Evolutionary conservation across 2,329 filamentous ascomycete species (phyloP), one percentile per base, ranked within the genome.

Genomic region (Sporothrix luriei): DNA sequence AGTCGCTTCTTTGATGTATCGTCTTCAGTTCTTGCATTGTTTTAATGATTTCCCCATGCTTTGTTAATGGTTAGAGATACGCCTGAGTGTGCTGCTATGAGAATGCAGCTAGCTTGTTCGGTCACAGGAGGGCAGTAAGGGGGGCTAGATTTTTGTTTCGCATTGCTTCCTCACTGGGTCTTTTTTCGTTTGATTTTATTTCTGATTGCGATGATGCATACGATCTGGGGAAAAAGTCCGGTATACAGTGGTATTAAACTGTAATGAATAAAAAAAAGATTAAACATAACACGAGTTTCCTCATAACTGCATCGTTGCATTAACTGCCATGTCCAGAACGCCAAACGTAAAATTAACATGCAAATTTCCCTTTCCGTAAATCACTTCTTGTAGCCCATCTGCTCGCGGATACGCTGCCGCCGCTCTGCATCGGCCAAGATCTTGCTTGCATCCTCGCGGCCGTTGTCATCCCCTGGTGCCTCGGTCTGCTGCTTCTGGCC

Each of bases 371-470:
- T 26, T 26, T 21, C 16, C 16, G 16, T n/a, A 13, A 13, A 43
- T 38, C 69, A 73, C 71, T 51, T 70, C 57, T 76, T 73, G 55
- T 73, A 76, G 10, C 77, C 78, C 66, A 80, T 66, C 14, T 74
- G 73, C 38, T 79, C 74, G 26, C 81, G 76, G 61, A 82, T 78
- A 71, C 74, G 73, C 69, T 74, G 76, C 70, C 80, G 75, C 70
- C 79, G 76, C 70, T 78, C 76, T 10, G 76, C 78, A 74, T 83
- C 80, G 49, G 70, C 67, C 55, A 75, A 68, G 57, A 78, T 76
- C 75, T 82, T 82, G 75, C 83, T 82, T 24, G 81, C 80, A 59
- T 86, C 84, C 26, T 74, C 72, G 33, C 67, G 69, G 9, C 61
- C 82, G 24, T 82, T 80, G 57, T 86, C 83, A 21, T 74, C 72